Percentiles rank a stretch among this genome's conserved stretches.
Evolutionary conservation across 257 asterid species (phyloP).

Genomic region (Gentiana straminea): DNA sequence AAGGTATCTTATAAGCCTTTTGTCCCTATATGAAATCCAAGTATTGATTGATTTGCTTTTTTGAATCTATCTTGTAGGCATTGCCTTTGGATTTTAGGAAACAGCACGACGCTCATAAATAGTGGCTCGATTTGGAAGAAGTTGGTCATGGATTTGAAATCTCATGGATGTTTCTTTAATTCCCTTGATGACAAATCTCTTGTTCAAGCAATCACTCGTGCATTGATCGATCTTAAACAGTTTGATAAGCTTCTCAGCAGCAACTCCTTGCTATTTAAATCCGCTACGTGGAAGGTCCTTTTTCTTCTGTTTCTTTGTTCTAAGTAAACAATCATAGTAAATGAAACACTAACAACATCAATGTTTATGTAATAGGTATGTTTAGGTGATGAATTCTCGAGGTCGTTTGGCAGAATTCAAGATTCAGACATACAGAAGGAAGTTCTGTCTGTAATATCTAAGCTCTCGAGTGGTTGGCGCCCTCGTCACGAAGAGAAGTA

Average conservation of each 20-base stretch:
- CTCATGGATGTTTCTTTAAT: conserved; percentile 44
- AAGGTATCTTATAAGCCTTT: conserved; percentile 22
- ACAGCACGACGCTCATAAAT: conserved; percentile 40
- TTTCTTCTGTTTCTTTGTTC: not conserved
- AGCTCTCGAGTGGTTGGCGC: conserved; percentile 47
- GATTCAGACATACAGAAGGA: conserved; percentile 22
- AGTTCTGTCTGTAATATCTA: conserved; percentile 29
- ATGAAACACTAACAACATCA: too few species aligned
- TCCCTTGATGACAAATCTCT: conserved; percentile 34
- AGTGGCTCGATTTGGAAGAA: conserved; percentile 54
- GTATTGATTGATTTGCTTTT: too few species aligned
- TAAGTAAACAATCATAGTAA: too few species aligned
- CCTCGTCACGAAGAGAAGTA: conserved; percentile 14
- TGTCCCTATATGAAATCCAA: too few species aligned
- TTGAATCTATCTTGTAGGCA: conserved; percentile 23
- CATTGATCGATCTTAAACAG: conserved; percentile 24
- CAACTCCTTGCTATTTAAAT: conserved; percentile 20
- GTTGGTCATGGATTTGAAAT: conserved; percentile 42
- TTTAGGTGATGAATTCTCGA: conserved; percentile 28
- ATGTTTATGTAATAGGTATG: conserved; percentile 15
- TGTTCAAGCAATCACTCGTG: conserved; percentile 30
- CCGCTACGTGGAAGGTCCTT: conserved; percentile 19
- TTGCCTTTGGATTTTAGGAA: conserved; percentile 68
- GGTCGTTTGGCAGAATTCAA: conserved; percentile 20
- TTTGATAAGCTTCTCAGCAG: conserved; percentile 20